A percentile compares a stretch with the other conserved stretches of the same genome.
phyloP scores from a whole-genome alignment of 2,329 filamentous ascomycete species.

The Xylaria polymorpha region DNA sequence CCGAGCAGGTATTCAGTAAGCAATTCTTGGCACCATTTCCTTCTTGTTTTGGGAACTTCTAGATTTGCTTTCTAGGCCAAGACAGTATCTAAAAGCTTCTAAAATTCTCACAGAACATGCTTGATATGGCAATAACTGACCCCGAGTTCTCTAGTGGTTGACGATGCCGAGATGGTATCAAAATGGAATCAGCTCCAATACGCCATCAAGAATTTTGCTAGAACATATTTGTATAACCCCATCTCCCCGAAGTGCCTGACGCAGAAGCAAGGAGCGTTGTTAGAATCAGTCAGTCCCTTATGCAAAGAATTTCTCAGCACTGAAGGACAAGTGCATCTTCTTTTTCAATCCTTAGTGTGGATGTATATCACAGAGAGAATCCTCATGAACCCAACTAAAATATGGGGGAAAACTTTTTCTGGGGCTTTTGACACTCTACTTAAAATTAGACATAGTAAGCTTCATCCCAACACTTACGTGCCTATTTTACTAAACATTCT shows the following conservation, averaged over 20 bases:
- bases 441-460: neutral
- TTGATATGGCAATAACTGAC: too few relatives aligned
- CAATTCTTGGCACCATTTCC: too few relatives aligned
- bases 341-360: slow-evolving; percentile 23
- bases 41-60: too few relatives aligned
- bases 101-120: too few relatives aligned
- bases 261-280: neutral
- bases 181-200: slow-evolving; percentile 26
- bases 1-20: slow-evolving; percentile 1
- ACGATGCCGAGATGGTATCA: slow-evolving; percentile 23
- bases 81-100: too few relatives aligned
- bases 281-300: neutral
- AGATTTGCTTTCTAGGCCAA: too few relatives aligned
- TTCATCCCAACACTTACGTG: neutral
- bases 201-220: slow-evolving; percentile 23
- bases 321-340: slow-evolving; percentile 7
- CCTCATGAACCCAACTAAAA: neutral
- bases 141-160: too few relatives aligned
- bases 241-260: neutral
- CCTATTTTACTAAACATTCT: neutral
- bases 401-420: slow-evolving; percentile 1
- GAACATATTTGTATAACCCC: neutral
- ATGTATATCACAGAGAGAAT: neutral
- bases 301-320: slow-evolving; percentile 7
- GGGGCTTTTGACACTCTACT: neutral